Percentiles rank a stretch among this genome's conserved stretches.
Evolutionary conservation across 2,329 filamentous ascomycete genomes (phyloP).

Genomic region (Aspergillus tamarii): DNA sequence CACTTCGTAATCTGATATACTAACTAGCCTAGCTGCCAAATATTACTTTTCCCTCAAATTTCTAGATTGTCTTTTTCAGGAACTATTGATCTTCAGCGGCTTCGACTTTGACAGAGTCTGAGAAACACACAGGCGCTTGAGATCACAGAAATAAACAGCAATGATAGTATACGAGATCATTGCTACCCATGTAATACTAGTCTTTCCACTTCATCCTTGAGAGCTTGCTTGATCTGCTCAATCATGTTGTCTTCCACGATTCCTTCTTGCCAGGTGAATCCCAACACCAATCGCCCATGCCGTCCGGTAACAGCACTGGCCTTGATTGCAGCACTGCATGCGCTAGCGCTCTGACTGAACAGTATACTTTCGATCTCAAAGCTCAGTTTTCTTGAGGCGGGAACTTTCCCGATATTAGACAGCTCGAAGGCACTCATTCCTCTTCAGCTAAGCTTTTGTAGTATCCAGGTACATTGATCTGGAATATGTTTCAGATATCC

Average conservation of each 20-base stretch:
- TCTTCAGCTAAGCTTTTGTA: conserved; percentile 8
- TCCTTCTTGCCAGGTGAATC: conserved; percentile 16
- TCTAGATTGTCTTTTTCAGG: too few relatives aligned
- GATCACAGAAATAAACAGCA: too few relatives aligned
- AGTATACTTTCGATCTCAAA: conserved; percentile 13
- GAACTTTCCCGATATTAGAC: not conserved
- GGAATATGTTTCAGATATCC: not conserved
- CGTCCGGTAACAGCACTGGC: conserved; percentile 8
- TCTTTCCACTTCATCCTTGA: not conserved
- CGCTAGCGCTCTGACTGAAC: conserved; percentile 18
- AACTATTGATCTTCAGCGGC: too few relatives aligned
- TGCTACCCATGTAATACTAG: not conserved
- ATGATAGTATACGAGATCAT: too few relatives aligned
- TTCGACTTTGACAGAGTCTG: too few relatives aligned
- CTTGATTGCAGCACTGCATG: conserved; percentile 17
- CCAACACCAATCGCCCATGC: not conserved
- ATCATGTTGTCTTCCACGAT: not conserved
- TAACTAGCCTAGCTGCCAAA: too few relatives aligned
- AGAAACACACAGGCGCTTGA: too few relatives aligned
- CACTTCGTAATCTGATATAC: too few relatives aligned
- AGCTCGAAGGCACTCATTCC: conserved; percentile 10
- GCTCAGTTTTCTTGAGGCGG: not conserved
- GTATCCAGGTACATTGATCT: conserved; percentile 11
- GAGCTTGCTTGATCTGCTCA: not conserved
- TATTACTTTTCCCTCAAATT: too few relatives aligned